Evolutionary conservation across 2,329 filamentous ascomycete genomes (phyloP), one percentile per base, ranked within the genome.

Genomic region (Cordyceps fumosorosea): DNA sequence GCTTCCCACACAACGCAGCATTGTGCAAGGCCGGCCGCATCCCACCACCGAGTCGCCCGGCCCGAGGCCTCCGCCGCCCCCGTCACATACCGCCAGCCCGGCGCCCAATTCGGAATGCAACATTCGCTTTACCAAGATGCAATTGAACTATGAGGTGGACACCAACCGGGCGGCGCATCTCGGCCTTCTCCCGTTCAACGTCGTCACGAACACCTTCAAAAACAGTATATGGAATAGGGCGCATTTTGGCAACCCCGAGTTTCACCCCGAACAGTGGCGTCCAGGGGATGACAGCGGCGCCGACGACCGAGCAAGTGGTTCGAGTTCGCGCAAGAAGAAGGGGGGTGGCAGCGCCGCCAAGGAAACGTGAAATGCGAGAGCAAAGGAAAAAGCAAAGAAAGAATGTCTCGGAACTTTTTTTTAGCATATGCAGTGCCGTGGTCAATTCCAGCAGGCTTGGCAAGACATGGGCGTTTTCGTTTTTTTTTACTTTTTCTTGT

Each of bases 151-250:
- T 69, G 81, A 81, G 62, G 82, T 80, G 62, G 73, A 74, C 24
- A 80, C 78, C 29, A 37, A n/a, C 42, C 18, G 29, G 8, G 44
- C 58, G 76, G 71, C 40, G 14, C 40, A 62, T 72, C 70, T 51
- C 82, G 62, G 42, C 8, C 58, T 34, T 8, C 26, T 34, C 24
- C 50, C 50, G 6, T 60, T 54, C 50, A 47, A 54, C 29, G 50
- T 76, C 3, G 78, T 78, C 59, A 87, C 83, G 2, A 81, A 77
- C 56, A 84, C 82, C 1, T 89, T 89, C 68, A 86, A 85, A 68
- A 87, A 88, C 66, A 86, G 82, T 58, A 83, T 88, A 60, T 87
- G 84, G 74, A 89, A 88, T 67, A 81, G 81, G 53, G 85, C 86
- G 0, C 86, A 89, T 69, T 89, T 84, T 66, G 84, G 85, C 64